A percentile compares a stretch with the other conserved stretches of the same genome.
These are phyloP conservation scores for Epichloe glyceriae DNA, from an alignment of 2,329 filamentous ascomycete genomes.

Conservation along the genomic window DNA sequence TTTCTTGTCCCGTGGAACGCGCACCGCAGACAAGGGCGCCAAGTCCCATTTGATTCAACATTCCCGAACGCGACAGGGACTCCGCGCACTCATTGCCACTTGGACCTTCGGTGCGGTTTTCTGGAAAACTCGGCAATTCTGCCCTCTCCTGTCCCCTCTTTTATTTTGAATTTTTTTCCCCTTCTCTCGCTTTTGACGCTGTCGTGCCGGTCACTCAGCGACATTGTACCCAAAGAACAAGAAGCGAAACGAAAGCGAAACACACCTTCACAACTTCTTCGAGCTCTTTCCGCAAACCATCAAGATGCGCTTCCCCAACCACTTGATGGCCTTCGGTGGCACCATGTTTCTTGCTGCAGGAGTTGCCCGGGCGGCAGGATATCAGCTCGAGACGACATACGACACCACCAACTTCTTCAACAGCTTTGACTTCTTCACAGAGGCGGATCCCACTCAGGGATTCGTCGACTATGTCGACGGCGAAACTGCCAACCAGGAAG, in stretches of 20 bases:
- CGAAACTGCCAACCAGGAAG: slow-evolving; percentile 40
- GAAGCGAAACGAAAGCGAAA: not conserved
- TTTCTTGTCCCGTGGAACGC: not conserved
- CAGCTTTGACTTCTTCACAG: slow-evolving; percentile 41
- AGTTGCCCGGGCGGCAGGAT: slow-evolving; percentile 20
- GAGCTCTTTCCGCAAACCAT: not conserved
- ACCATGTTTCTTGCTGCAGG: slow-evolving; percentile 17
- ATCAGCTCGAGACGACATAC: slow-evolving; percentile 34
- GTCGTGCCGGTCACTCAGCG: slow-evolving; percentile 11
- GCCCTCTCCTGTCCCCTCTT: not conserved
- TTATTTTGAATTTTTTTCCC: not conserved
- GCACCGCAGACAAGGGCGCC: not conserved
- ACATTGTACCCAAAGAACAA: not conserved
- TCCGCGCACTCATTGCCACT: not conserved
- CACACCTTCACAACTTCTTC: not conserved
- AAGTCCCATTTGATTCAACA: not conserved
- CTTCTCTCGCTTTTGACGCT: not conserved
- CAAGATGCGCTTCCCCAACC: slow-evolving; percentile 11
- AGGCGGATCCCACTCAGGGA: slow-evolving; percentile 57
- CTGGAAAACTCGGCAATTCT: not conserved
- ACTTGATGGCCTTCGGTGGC: slow-evolving; percentile 14
- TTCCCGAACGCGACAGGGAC: not conserved
- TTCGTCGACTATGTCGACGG: slow-evolving; percentile 58
- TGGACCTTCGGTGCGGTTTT: not conserved
- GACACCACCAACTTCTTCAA: slow-evolving; percentile 43